Percentiles rank a stretch among this genome's conserved stretches.
Conservation (phyloP, 139 green algal genomes). For the Pleodorina starrii region DNA sequence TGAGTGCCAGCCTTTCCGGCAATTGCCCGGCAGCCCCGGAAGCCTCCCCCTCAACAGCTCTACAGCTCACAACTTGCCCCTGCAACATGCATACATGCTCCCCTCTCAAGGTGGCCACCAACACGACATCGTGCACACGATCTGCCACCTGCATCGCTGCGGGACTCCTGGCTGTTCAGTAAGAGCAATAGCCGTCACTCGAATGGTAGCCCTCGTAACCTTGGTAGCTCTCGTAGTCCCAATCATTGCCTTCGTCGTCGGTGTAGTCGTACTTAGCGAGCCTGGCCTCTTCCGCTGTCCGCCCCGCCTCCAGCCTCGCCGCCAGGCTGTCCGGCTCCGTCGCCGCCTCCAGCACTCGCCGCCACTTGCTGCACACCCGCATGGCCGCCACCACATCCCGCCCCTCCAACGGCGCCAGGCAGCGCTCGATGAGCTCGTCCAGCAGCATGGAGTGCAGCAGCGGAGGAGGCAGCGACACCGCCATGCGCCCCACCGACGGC, state of each 20-base stretch:
- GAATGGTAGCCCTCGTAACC: too few species aligned
- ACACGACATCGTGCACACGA: too few species aligned
- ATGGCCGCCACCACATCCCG: conserved; percentile 24
- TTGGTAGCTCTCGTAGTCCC: not conserved
- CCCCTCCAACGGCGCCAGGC: not conserved
- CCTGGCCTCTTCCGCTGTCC: not conserved
- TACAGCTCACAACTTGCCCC: too few species aligned
- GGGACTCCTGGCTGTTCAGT: too few species aligned
- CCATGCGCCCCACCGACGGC: not conserved
- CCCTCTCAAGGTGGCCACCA: too few species aligned
- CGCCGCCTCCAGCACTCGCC: conserved; percentile 9
- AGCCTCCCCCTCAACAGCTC: too few species aligned
- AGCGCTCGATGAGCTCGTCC: not conserved
- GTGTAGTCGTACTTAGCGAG: not conserved
- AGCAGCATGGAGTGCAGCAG: not conserved
- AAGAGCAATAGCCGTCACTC: too few species aligned
- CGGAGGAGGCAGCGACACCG: not conserved
- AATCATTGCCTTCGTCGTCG: not conserved
- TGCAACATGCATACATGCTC: too few species aligned
- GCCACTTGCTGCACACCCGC: conserved; percentile 41
- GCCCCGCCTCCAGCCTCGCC: not conserved
- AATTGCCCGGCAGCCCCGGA: too few species aligned
- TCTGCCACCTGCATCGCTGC: too few species aligned
- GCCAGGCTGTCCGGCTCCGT: not conserved
- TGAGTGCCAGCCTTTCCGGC: too few species aligned